Evolutionary conservation across 1,284 basidiomycete species (phyloP).

Genomic region (Psilocybe mexicana): DNA sequence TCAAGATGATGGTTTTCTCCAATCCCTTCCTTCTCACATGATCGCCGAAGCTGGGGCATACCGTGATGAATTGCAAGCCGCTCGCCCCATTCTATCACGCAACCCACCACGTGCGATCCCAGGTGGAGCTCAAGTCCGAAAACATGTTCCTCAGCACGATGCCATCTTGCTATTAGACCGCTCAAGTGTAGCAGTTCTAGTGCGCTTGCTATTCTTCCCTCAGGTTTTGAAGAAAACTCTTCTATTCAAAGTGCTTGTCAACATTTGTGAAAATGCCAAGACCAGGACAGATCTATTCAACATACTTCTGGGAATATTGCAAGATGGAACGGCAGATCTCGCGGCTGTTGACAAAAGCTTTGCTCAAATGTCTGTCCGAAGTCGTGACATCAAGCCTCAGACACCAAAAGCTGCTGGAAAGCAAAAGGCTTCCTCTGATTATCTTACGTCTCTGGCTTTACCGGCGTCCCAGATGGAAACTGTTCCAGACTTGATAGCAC

Average conservation of each 20-base stretch:
- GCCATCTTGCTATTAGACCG: slow-evolving; percentile 96
- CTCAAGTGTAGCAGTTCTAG: slow-evolving; percentile 84
- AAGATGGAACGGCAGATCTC: slow-evolving; percentile 93
- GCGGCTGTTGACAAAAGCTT: slow-evolving; percentile 93
- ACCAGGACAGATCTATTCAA: slow-evolving; percentile 93
- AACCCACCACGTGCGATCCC: slow-evolving; percentile 32
- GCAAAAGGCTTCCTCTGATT: slow-evolving; percentile 59
- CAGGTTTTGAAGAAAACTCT: slow-evolving; percentile 85
- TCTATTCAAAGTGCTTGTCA: slow-evolving; percentile 89
- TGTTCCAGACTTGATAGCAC: slow-evolving; percentile 88
- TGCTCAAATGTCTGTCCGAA: slow-evolving; percentile 84
- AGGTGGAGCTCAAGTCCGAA: slow-evolving; percentile 37
- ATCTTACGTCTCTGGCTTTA: slow-evolving; percentile 52
- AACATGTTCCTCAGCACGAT: slow-evolving; percentile 65
- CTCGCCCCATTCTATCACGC: slow-evolving; percentile 40
- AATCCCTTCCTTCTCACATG: slow-evolving; percentile 79
- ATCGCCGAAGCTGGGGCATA: slow-evolving; percentile 78
- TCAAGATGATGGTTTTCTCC: slow-evolving; percentile 82
- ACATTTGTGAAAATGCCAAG: slow-evolving; percentile 94
- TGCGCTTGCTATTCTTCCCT: slow-evolving; percentile 96
- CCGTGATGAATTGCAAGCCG: slow-evolving; percentile 50
- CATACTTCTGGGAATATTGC: slow-evolving; percentile 87
- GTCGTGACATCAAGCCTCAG: slow-evolving; percentile 52
- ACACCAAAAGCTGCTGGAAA: slow-evolving; percentile 74
- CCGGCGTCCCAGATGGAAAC: slow-evolving; percentile 76